phyloP scores from a whole-genome alignment of 164 flowering plant species.

The Stephania yunnanensis region DNA sequence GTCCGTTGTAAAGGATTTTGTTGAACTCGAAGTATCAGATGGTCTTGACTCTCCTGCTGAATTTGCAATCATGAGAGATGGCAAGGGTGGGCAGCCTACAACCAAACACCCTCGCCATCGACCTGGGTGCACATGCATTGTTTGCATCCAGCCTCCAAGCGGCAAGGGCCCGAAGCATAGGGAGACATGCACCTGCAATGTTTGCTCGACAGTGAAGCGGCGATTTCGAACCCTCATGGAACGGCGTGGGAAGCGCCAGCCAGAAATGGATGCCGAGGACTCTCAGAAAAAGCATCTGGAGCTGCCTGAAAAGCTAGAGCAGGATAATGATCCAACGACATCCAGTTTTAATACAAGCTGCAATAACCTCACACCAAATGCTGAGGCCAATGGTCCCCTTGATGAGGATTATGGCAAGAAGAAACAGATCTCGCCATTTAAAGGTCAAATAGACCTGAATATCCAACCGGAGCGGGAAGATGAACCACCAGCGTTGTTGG shows the following conservation, averaged over 20 bases:
- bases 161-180: constrained; percentile 84
- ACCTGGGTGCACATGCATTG: constrained; percentile 90
- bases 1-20: constrained; percentile 35
- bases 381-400: constrained; percentile 21
- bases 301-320: constrained; percentile 23
- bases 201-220: constrained; percentile 66
- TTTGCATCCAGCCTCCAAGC: constrained; percentile 94
- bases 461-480: constrained; percentile 82
- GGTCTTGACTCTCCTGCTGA: constrained; percentile 76
- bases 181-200: constrained; percentile 66
- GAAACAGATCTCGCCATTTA: constrained; percentile 44
- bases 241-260: constrained; percentile 57
- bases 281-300: constrained; percentile 32
- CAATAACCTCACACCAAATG: constrained; percentile 22
- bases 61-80: constrained; percentile 46
- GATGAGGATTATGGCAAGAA: constrained; percentile 29
- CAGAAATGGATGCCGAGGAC: constrained; percentile 49
- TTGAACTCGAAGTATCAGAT: constrained; percentile 44
- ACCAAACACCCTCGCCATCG: constrained; percentile 87
- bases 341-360: constrained; percentile 17
- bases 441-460: constrained; percentile 74
- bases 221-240: constrained; percentile 69
- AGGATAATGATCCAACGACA: constrained; percentile 26
- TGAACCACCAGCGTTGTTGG: constrained; percentile 45
- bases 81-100: constrained; percentile 47